A percentile compares a stretch with the other conserved stretches of the same genome.
Conservation (phyloP, 192 early-diverging fungal genomes). For the Allomyces macrogynus region DNA sequence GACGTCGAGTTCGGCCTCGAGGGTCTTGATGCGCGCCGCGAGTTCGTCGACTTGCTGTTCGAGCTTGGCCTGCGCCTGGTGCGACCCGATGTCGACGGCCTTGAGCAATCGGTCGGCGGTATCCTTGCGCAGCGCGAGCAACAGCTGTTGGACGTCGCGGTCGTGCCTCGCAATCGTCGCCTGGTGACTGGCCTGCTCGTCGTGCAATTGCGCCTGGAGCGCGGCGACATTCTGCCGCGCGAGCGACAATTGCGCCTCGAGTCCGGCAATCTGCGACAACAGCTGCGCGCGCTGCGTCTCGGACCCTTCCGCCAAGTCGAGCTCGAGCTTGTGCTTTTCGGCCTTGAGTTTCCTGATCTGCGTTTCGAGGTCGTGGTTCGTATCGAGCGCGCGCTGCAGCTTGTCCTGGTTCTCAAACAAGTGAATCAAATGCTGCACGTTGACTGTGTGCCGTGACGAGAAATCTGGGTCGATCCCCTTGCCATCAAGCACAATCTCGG, state of each 20-base stretch:
- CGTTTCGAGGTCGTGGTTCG: background rate
- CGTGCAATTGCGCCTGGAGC: background rate
- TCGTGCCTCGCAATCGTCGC: background rate
- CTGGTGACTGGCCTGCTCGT: background rate
- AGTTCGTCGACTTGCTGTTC: background rate
- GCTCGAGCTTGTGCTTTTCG: background rate
- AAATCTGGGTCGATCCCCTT: slow-evolving; percentile 21
- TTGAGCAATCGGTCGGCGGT: no score
- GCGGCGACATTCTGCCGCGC: background rate
- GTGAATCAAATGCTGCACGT: background rate
- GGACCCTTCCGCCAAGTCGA: background rate
- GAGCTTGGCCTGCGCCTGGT: background rate
- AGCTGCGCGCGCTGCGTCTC: slow-evolving; percentile 7
- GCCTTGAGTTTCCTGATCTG: background rate
- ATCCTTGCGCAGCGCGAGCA: no score
- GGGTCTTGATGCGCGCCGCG: background rate
- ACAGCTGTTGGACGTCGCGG: background rate
- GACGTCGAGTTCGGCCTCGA: background rate
- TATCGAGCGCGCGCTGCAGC: background rate
- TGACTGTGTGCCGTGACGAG: background rate
- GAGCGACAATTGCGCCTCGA: slow-evolving; percentile 12
- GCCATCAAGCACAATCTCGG: slow-evolving; percentile 58
- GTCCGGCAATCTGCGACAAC: slow-evolving; percentile 22
- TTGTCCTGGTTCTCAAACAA: background rate
- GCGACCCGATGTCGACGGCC: no score